phyloP scores from a whole-genome alignment of 1,139 yeast species.

The Saccharomyces hybrid region DNA sequence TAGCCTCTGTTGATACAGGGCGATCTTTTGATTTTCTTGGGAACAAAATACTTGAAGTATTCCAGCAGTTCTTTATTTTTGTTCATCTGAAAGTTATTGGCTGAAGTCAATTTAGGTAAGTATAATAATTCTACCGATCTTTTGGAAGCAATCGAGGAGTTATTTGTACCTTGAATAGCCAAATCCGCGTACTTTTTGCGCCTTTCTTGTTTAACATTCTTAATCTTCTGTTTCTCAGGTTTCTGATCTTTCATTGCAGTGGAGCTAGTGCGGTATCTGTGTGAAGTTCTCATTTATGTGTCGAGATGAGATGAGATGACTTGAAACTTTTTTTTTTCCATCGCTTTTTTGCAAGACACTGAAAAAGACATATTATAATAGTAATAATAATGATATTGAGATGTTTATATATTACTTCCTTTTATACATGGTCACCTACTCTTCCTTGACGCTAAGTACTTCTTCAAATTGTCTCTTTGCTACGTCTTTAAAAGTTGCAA shows the following conservation, averaged over 20 bases:
- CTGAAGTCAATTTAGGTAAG: constrained; percentile 34
- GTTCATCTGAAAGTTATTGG: constrained; percentile 25
- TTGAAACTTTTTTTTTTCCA: neutral
- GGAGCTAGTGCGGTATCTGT: too few species aligned
- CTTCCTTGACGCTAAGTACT: constrained; percentile 18
- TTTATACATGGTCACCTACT: neutral
- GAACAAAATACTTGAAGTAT: constrained; percentile 63
- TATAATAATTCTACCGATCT: constrained; percentile 70
- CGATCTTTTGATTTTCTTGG: constrained; percentile 54
- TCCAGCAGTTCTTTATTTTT: constrained; percentile 28
- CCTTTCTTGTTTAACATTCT: constrained; percentile 38
- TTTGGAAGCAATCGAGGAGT: constrained; percentile 76
- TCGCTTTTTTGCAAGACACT: neutral
- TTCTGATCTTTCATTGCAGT: too few species aligned
- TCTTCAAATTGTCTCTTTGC: constrained; percentile 37
- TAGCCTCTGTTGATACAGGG: constrained; percentile 81
- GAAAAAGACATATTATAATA: neutral
- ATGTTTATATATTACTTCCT: neutral
- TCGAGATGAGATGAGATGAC: neutral
- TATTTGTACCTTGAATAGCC: constrained; percentile 75
- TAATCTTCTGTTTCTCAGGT: neutral
- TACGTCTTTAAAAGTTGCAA: constrained; percentile 38
- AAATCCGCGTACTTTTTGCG: constrained; percentile 48
- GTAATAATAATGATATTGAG: neutral
- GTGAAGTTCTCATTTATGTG: neutral